Base-by-base conservation (phyloP, 225 moss, liverwort and hornwort species). In the Physcomitrellopsis africana region DNA sequence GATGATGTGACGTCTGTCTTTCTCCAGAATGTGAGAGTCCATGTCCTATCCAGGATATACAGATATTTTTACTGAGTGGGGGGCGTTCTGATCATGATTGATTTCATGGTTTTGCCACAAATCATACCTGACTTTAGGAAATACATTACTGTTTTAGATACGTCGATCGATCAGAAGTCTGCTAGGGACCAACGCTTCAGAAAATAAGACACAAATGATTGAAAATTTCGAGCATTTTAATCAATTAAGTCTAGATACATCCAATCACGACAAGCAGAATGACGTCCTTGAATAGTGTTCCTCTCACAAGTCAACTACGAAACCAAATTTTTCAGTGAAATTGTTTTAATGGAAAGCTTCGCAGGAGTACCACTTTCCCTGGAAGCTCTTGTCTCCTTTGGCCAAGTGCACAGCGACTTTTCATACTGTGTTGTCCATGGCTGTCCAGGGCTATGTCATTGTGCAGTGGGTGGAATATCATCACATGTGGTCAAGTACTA, bases 401-500 rank as follows among this genome's bases (percentile, higher is more conserved):
- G 49, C 32, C 32, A 49, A 49, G 49, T 49, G 7, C 49, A 49
- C 49, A 49, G 49, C 49, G 29, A 6, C 19, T 32, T 18, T 61
- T 60, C 46, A 19, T 24, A 14, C 58, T 71, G 49, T 61, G 62
- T 10, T 37, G 32, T 62, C 61, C 62, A 63, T 22, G 37, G 10
- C 16, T 51, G 12, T 8, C 12, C 49, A 48, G 27, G 61, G 63
- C 73, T 23, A 42, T 51, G 19, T 18, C 32, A 42, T 65, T 44
- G 44, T 4, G 54, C n/a, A 74, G 65, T 74, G 65, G 64, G 11
- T 41, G 18, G 24, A 43, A 65, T n/a, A 23, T 54, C 45, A 19
- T 42, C 16, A 9, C 65, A 74, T 65, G 74, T 65, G 74, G 65
- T 27, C 5, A 55, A 65, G 56, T 23, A 64, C 53, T 53, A 22